Conservation (phyloP, 768 basidiomycete species). For the Psilocybe sp. region DNA sequence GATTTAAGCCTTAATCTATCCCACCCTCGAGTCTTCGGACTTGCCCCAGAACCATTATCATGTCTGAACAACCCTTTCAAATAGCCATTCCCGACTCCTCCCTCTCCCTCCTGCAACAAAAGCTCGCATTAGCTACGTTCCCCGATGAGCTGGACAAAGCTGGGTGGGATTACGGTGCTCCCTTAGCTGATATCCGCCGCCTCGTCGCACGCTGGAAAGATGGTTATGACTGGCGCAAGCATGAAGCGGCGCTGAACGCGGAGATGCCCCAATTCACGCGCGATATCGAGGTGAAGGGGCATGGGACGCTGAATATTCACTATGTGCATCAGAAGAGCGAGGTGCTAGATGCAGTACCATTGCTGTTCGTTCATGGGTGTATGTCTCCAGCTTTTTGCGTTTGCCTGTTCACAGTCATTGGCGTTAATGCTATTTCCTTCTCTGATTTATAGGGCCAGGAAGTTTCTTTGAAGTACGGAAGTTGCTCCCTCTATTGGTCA, state of each 20-base stretch:
- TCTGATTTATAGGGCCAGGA: conserved; percentile 51
- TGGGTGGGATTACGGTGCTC: conserved; percentile 50
- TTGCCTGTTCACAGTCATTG: not conserved
- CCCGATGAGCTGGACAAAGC: conserved; percentile 57
- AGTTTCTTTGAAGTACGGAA: conserved; percentile 56
- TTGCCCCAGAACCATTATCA: not conserved
- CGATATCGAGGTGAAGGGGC: conserved; percentile 46
- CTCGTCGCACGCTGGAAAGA: conserved; percentile 45
- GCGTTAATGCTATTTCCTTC: not conserved
- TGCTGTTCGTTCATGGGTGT: conserved; percentile 53
- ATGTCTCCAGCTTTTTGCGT: conserved; percentile 7
- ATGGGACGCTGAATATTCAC: conserved; percentile 46
- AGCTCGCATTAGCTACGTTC: conserved; percentile 45
- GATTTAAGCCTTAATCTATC: not conserved
- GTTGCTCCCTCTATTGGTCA: conserved; percentile 50
- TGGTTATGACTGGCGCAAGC: conserved; percentile 53
- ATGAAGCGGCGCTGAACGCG: conserved; percentile 48
- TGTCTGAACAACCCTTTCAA: conserved; percentile 39
- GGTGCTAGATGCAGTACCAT: conserved; percentile 39
- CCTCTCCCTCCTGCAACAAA: conserved; percentile 39
- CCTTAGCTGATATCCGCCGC: conserved; percentile 46
- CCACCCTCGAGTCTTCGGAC: not conserved
- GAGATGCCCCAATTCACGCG: conserved; percentile 55
- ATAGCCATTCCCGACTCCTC: conserved; percentile 43
- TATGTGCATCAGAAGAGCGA: conserved; percentile 56